Conservation (phyloP, 1,284 basidiomycete genomes). For the Mycosarcoma mackinlayi region DNA sequence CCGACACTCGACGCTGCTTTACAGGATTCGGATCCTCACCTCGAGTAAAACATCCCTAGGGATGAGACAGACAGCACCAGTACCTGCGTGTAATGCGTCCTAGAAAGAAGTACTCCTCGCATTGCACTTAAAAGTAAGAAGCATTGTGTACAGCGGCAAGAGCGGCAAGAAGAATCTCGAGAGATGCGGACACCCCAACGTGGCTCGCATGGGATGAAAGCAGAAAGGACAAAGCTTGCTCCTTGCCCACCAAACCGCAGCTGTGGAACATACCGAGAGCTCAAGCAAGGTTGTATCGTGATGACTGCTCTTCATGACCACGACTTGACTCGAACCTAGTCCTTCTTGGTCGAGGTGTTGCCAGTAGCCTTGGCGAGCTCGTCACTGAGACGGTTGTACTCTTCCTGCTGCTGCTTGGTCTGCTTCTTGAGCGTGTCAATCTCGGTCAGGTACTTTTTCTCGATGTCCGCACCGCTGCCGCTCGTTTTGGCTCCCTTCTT, state of each 20-base stretch:
- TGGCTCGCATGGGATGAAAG: background rate
- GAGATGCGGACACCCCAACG: background rate
- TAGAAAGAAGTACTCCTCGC: background rate
- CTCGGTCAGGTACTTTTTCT: slow-evolving; percentile 50
- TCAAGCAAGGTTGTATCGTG: too few species aligned
- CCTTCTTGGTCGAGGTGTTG: slow-evolving; percentile 58
- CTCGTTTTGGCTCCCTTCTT: slow-evolving; percentile 73
- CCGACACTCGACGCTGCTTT: too few species aligned
- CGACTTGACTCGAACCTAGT: slow-evolving; percentile 3
- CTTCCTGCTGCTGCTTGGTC: slow-evolving; percentile 63
- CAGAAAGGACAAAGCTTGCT: background rate
- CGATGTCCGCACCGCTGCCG: slow-evolving; percentile 58
- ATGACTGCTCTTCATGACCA: background rate
- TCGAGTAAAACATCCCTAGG: too few species aligned
- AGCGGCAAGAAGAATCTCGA: background rate
- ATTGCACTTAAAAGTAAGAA: too few species aligned
- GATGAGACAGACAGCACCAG: too few species aligned
- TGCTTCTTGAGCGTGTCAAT: slow-evolving; percentile 67
- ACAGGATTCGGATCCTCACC: too few species aligned
- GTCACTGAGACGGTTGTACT: slow-evolving; percentile 67
- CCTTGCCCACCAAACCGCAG: too few species aligned
- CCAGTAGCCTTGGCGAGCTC: slow-evolving; percentile 61
- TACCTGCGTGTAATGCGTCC: too few species aligned
- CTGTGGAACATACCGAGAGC: too few species aligned
- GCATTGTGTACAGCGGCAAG: background rate